Base-by-base conservation (phyloP, 306 rosid genomes). In the Quercus cerris region DNA sequence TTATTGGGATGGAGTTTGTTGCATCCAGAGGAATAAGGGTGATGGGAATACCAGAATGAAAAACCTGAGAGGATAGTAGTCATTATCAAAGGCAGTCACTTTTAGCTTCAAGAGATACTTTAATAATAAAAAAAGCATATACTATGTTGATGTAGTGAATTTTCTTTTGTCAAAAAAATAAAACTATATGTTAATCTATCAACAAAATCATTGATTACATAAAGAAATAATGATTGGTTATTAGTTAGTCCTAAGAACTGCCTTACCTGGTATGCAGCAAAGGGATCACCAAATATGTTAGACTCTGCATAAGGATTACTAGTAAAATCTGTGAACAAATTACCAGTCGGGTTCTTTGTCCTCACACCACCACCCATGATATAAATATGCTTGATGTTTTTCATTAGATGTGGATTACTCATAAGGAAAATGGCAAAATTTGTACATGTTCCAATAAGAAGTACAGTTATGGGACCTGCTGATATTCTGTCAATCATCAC, bases 21-120 rank as follows among this genome's bases (percentile, higher is more conserved):
- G 99, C 99, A 86, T 95, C 99, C 80, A 95, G 78, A 31, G 99
- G 99, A 81, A 95, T 92, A 30, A 95, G 91, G 35, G 99, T 93
- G 80, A 90, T n/a, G 14, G 98, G 94, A 86, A 95, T 85, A 73
- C 98, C 98, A 3, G 99, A 90, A 90, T 95, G 99, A 82, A 95
- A 75, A 66, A 93, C 99, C 99, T 95, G 75, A 46, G 73, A 51
- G 6, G 19, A 61, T 18, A 78, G 62, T n/a, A 56, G 5, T 3
- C 70, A 55, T 28, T 55, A 63, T 83, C 77, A 81, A 20, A 80
- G 41, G 8, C 58, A 71, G 30, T 46, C 74, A 28, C 9, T 4
- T 69, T 70, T 46, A 44, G 62, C 64, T 31, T 62, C 19, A 10
- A 25, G 7, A 44, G 23, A 33, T 30, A 33, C 9, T 12, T 23